Base-by-base conservation (phyloP, 2,329 filamentous ascomycete genomes). In the Colletotrichum sp. region DNA sequence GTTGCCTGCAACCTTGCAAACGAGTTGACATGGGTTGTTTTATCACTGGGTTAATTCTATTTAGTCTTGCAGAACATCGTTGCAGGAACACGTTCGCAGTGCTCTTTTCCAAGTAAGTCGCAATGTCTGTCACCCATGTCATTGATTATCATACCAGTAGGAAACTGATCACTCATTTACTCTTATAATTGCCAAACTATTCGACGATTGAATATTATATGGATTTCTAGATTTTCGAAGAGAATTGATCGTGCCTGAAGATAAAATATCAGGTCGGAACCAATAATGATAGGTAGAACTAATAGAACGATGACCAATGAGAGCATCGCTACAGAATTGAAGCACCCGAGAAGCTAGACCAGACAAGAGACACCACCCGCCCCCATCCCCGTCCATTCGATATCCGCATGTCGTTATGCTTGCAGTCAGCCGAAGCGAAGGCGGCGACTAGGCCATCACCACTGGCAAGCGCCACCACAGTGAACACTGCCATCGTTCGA, bases 391-490 rank as follows among this genome's bases (percentile, higher is more conserved):
- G 24, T 57, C 4, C n/a, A 1, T 28, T 28, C 36, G 1, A 18
- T 18, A 16, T 28, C 55, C 55, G 13, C 7, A 26, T 59, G 24
- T 7, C 2, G 12, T 28, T 8, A 26, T 21, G 21, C 21, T 24
- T 24, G 21, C 21, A 24, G 21, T 24, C 21, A 24, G 21, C 21
- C 21, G 21, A 24, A 24, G 21, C 21, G 21, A 24, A 24, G 21
- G 21, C 21, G 21, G 21, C 21, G 21, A 24, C 21, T 24, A 24
- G 21, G 21, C 21, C 21, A 24, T 24, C 24, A 71, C 68, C 68
- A 71, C 57, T 71, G 68, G 57, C 68, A 71, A 12, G 68, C 59
- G n/a, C 68, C 68, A 4, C n/a, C 68, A 6, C 68, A 71, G 59
- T 71, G 68, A 26, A 71, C 68, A 1, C 68, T 71, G 21, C 68